phyloP scores from a whole-genome alignment of 2,329 filamentous ascomycete genomes.

The Xylaria arbuscula region DNA sequence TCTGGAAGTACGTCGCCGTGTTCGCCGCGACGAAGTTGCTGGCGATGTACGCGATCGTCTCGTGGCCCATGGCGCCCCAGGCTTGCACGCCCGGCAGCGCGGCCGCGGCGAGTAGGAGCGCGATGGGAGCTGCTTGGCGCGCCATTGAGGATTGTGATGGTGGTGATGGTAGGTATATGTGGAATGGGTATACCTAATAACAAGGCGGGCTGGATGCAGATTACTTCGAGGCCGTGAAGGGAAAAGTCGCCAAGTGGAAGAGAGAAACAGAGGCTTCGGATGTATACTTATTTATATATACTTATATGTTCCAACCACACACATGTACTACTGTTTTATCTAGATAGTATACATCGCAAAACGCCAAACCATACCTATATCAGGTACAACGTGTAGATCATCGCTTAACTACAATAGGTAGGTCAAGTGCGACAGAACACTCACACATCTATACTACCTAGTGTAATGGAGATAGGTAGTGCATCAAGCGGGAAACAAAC shows the following conservation, averaged over 20 bases:
- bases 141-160: conserved; percentile 40
- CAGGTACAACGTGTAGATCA: background rate
- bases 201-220: background rate
- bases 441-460: background rate
- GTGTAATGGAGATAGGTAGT: background rate
- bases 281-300: conserved; percentile 1
- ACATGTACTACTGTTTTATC: background rate
- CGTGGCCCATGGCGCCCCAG: conserved; percentile 61
- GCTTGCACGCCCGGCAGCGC: conserved; percentile 46
- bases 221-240: background rate
- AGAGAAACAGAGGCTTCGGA: background rate
- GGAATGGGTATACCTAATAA: background rate
- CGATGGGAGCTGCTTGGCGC: conserved; percentile 40
- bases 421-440: conserved; percentile 6
- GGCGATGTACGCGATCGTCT: conserved; percentile 65
- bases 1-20: conserved; percentile 57
- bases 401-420: conserved; percentile 29
- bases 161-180: too few species aligned
- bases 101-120: conserved; percentile 30
- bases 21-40: conserved; percentile 58
- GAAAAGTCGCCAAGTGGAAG: conserved; percentile 19
- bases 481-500: conserved; percentile 1
- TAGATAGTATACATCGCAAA: conserved; percentile 2
- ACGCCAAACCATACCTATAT: background rate
- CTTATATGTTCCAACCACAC: background rate